Evolutionary conservation across 495 filamentous ascomycete genomes (phyloP), one percentile per base, ranked within the genome.

Genomic region (Penicillium subrubescens): DNA sequence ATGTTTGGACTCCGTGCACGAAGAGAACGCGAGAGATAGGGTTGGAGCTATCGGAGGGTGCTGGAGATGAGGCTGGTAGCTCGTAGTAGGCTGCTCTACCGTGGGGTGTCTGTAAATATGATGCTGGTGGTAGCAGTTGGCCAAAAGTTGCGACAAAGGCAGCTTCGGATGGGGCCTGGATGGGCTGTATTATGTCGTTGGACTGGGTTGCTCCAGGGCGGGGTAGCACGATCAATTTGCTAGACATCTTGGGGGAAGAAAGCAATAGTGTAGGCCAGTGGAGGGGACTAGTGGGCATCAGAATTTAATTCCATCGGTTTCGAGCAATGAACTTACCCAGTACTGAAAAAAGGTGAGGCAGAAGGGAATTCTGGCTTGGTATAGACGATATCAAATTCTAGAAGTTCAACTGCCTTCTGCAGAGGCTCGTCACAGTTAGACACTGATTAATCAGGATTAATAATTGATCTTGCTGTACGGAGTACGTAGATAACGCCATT

Each of bases 61-160:
- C 43, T 39, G 37, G 31, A 19, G 59, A 59, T n/a, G 52, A 60
- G 51, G 69, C 63, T 34, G 54, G 57, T 3, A 80, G 59, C 25
- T 68, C 43, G 66, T 82, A 81, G 56, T 78, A 81, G 5, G 77
- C 75, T 0, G 70, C 73, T 60, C 54, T 63, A 51, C 80, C 80
- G 27, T 46, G 60, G 11, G 57, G 51, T 0, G 75, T 77, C 31
- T 71, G 57, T 29, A 81, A 59, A 64, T 71, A 80, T 44, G 70
- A 68, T 34, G 73, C 78, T 57, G 61, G 57, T 37, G 79, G 80
- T 23, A 82, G 71, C 8, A 78, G 43, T 1, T 66, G 53, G 23
- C 77, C 78, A 52, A 82, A 81, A 11, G 64, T 70, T 33, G 67
- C 37, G 56, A 68, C 62, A 65, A 80, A 82, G 44, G 53, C 57